A percentile compares a stretch with the other conserved stretches of the same genome.
Conservation (phyloP, 352 stramenopile genomes). For the Globisporangium acanthophoron region DNA sequence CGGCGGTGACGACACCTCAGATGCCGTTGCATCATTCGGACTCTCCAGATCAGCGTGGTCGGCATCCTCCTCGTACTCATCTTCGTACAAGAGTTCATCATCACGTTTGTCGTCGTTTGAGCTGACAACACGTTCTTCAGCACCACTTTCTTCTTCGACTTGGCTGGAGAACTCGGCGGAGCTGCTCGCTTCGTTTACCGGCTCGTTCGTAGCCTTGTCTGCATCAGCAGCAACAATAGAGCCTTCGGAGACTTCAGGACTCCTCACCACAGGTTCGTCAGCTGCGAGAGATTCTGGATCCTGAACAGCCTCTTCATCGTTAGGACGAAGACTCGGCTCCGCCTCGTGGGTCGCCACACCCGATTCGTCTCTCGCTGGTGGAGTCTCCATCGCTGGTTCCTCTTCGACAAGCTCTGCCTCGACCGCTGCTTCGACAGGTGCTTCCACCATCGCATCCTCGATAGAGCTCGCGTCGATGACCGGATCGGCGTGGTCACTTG, state of each 20-base stretch:
- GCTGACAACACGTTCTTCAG: neutral
- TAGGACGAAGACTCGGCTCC: neutral
- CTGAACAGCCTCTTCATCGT: neutral
- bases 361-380: neutral
- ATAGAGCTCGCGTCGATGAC: neutral
- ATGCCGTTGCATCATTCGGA: neutral
- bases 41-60: neutral
- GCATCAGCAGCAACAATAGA: neutral
- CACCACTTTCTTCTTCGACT: neutral
- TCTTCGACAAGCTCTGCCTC: neutral
- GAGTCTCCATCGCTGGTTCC: neutral
- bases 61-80: neutral
- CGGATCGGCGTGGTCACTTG: too few species aligned
- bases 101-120: neutral
- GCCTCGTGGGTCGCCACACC: neutral
- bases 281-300: neutral
- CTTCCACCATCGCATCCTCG: neutral
- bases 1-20: neutral
- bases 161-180: neutral
- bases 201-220: neutral
- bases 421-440: neutral
- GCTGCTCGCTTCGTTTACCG: neutral
- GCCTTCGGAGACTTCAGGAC: neutral
- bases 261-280: neutral
- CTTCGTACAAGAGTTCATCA: slow-evolving; percentile 2